Evolutionary conservation across 2,329 filamentous ascomycete genomes (phyloP), one percentile per base, ranked within the genome.

Genomic region (Periconia sp.): DNA sequence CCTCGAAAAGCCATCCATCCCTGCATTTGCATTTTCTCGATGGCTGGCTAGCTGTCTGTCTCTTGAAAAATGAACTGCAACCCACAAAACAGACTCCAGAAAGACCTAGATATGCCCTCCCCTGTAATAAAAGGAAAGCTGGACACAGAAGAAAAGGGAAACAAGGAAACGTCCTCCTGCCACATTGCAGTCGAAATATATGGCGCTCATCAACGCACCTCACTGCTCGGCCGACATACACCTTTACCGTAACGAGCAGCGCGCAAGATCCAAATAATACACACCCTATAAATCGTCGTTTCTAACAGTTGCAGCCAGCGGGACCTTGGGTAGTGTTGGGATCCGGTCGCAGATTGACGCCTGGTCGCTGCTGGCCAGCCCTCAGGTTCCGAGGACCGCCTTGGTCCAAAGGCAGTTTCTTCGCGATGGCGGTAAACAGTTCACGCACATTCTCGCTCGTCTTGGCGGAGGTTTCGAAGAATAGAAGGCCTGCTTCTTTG

Each of bases 401-500:
- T 77, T 97, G 94, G 72, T 99, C 94, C 64, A 97, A 87, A 31
- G 94, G 94, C 61, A 99, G 82, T 79, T 96, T 97, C 87, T 93
- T 96, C 58, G 94, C 94, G 72, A 99, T 97, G 54, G 92, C 92
- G 41, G 93, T 97, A 78, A 99, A 99, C 49, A 99, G 82, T 65
- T 97, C 94, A 69, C 87, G 85, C 51, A 99, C 94, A 68, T 99
- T 99, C 78, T 96, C 92, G 53, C 92, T 89, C 37, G 93, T 96
- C 83, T 99, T 99, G 62, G 94, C 94, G 11, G 92, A 97, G 3
- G 94, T 99, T 77, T 99, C 94, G 75, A 99, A 99, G 82, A 99
- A 99, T 50, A 99, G 83, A 6, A 99, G 85, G 41, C 91, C 91
- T 47, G 93, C 92, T 77, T 99, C 94, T 63, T 87, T 88, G 50